phyloP scores from a whole-genome alignment of 345 rosid species.

The Camelina hispida region DNA sequence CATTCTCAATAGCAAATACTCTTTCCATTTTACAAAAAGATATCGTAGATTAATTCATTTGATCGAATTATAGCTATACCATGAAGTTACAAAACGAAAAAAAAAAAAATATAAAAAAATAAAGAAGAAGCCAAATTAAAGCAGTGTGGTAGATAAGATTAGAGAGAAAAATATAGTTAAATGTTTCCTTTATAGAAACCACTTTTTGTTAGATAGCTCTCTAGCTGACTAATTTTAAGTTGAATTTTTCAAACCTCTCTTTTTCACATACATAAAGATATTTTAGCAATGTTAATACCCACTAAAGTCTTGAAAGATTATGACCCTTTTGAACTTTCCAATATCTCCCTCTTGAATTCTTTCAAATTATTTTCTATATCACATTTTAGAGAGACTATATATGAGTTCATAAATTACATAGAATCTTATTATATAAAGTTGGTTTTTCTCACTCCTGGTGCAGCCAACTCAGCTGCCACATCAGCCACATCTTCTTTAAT shows the following conservation, averaged over 20 bases:
- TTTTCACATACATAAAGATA: conserved; percentile 21
- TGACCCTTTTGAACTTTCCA: conserved; percentile 30
- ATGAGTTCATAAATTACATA: background rate
- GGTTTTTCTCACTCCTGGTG: no score
- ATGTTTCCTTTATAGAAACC: conserved; percentile 43
- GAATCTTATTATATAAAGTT: no score
- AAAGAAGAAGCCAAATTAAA: background rate
- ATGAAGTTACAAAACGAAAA: background rate
- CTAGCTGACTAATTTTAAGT: conserved; percentile 23
- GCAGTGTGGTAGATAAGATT: conserved; percentile 39
- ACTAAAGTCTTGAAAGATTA: conserved; percentile 24
- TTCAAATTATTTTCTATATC: conserved; percentile 19
- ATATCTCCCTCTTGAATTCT: conserved; percentile 9
- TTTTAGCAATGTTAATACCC: conserved; percentile 6
- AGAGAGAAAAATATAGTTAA: conserved; percentile 14
- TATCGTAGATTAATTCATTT: background rate
- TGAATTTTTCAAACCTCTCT: conserved; percentile 43
- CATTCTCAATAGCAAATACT: background rate
- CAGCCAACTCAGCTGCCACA: no score
- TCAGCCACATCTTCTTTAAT: no score
- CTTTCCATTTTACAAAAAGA: background rate
- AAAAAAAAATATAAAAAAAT: background rate
- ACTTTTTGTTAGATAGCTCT: conserved; percentile 33
- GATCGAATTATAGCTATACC: background rate
- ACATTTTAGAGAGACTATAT: background rate